Evolutionary conservation across 306 rosid genomes (phyloP).

Genomic region (Acacia acuminata): DNA sequence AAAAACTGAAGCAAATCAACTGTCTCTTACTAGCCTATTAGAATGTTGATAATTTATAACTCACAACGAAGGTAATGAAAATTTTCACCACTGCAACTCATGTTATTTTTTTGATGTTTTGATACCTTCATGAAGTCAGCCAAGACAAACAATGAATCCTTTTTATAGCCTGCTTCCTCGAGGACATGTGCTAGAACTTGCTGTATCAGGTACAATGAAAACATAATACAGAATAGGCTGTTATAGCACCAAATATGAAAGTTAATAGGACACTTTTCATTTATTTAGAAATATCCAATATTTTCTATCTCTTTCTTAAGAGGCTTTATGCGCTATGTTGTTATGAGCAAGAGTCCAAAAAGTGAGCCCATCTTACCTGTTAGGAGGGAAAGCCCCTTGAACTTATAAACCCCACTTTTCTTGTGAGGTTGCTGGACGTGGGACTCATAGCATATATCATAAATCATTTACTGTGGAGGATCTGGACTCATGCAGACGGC

Average conservation of each 20-base stretch:
- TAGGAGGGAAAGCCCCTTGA: too few relatives aligned
- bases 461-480: background rate
- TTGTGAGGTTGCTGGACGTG: too few relatives aligned
- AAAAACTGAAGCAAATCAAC: background rate
- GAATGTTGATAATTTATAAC: background rate
- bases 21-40: background rate
- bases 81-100: background rate
- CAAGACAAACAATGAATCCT: conserved; percentile 55
- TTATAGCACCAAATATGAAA: conserved; percentile 16
- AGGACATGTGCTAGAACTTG: conserved; percentile 68
- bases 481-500: background rate
- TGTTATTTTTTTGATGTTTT: conserved; percentile 9
- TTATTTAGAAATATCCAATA: background rate
- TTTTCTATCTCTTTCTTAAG: background rate
- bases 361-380: background rate
- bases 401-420: background rate
- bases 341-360: background rate
- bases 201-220: conserved; percentile 41
- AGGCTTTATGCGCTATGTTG: background rate
- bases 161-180: conserved; percentile 74
- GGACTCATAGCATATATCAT: background rate
- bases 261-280: background rate
- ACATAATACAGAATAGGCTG: conserved; percentile 17
- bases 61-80: background rate
- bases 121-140: conserved; percentile 77